Conservation (phyloP, 371 early-diverging fungal genomes). For the Mucor plumbeus region DNA sequence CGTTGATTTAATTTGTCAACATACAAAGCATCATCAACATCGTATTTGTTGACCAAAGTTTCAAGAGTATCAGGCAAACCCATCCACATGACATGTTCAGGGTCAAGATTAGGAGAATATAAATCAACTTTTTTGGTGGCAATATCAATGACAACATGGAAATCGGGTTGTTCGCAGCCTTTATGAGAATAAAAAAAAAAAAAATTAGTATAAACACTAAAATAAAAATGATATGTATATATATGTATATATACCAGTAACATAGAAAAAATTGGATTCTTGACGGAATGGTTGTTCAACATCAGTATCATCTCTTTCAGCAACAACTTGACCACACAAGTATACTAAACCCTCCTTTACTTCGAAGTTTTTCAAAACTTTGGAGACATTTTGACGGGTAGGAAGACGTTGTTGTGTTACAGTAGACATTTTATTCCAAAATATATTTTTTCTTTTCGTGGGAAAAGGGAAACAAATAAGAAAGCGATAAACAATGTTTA, state of each 20-base stretch:
- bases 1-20: slow-evolving; percentile 33
- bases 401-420: slow-evolving; percentile 44
- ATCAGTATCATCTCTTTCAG: slow-evolving; percentile 78
- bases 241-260: slow-evolving; percentile 56
- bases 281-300: slow-evolving; percentile 82
- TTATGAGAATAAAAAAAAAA: too few relatives aligned
- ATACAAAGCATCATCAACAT: slow-evolving; percentile 69
- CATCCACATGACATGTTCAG: slow-evolving; percentile 87
- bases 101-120: slow-evolving; percentile 69
- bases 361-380: slow-evolving; percentile 65
- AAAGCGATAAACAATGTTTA: too few relatives aligned
- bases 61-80: slow-evolving; percentile 68
- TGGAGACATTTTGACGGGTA: slow-evolving; percentile 67
- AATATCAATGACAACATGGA: slow-evolving; percentile 73
- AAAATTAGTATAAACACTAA: too few relatives aligned
- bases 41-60: slow-evolving; percentile 57
- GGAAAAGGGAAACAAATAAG: slow-evolving; percentile 14
- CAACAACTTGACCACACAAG: slow-evolving; percentile 66
- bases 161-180: slow-evolving; percentile 64
- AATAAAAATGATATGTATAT: background rate
- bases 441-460: slow-evolving; percentile 15
- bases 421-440: slow-evolving; percentile 19
- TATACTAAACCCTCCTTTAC: slow-evolving; percentile 68
- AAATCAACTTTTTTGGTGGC: slow-evolving; percentile 66
- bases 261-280: slow-evolving; percentile 83